Percentiles rank a stretch among this genome's conserved stretches.
phyloP scores from a whole-genome alignment of 2,329 filamentous ascomycete genomes.

The Ascochyta clinopodiicola region DNA sequence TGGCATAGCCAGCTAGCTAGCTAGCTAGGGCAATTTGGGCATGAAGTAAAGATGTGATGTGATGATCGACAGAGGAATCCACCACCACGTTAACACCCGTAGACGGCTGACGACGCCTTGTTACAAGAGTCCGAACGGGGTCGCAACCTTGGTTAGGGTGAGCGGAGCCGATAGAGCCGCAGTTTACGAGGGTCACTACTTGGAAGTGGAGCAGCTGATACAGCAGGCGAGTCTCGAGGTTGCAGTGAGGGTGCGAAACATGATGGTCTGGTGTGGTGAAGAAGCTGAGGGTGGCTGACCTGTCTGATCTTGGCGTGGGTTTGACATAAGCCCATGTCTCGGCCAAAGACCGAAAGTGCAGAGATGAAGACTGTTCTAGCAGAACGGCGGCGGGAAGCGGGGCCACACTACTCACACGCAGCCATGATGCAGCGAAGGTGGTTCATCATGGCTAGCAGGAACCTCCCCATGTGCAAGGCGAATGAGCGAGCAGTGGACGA shows the following conservation, averaged over 20 bases:
- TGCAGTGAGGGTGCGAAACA: background rate
- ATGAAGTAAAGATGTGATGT: constrained; percentile 12
- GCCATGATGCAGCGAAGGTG: too few relatives aligned
- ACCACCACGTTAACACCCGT: constrained; percentile 3
- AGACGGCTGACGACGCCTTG: constrained; percentile 13
- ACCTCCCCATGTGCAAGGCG: background rate
- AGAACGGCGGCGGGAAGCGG: constrained; percentile 7
- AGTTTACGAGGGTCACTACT: background rate
- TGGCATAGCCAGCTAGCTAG: background rate
- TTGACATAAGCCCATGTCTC: constrained; percentile 11
- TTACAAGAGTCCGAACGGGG: constrained; percentile 6
- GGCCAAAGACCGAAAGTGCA: constrained; percentile 2
- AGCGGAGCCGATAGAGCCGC: constrained; percentile 8
- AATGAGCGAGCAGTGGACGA: background rate
- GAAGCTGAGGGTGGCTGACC: background rate
- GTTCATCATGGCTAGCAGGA: too few relatives aligned
- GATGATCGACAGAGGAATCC: constrained; percentile 10
- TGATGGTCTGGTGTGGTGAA: background rate
- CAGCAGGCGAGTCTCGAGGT: background rate
- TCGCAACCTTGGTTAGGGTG: background rate
- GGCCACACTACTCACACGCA: background rate
- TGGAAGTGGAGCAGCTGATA: constrained; percentile 10
- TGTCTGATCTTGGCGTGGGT: constrained; percentile 5
- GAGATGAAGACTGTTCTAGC: constrained; percentile 1
- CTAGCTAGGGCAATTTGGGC: background rate